Percentiles rank a stretch among this genome's conserved stretches.
phyloP scores from a whole-genome alignment of 2,329 filamentous ascomycete genomes.

The Alternaria sp. region DNA sequence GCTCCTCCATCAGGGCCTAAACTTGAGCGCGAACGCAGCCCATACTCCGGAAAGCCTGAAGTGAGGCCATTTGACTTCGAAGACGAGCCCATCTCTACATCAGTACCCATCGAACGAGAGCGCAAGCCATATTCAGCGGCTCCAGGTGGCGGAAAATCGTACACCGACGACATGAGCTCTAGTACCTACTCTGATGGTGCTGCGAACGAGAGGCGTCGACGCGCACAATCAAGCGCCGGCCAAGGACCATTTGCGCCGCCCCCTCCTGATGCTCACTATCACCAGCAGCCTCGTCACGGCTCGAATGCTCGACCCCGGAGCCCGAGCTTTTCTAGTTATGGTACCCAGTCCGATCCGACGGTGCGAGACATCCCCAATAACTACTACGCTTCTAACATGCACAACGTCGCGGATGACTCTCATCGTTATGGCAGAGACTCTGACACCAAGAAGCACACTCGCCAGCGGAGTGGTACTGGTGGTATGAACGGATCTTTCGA shows the following conservation, averaged over 20 bases:
- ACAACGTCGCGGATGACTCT: constrained; percentile 44
- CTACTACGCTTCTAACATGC: constrained; percentile 45
- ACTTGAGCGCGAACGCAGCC: constrained; percentile 47
- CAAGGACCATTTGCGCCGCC: constrained; percentile 41
- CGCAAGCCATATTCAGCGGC: constrained; percentile 69
- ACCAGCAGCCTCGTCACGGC: constrained; percentile 30
- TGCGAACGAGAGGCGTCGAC: constrained; percentile 33
- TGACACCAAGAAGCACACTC: constrained; percentile 38
- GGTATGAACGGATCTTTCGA: constrained; percentile 40
- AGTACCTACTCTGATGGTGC: constrained; percentile 37
- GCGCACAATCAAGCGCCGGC: constrained; percentile 45
- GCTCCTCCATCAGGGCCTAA: constrained; percentile 22
- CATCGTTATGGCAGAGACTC: constrained; percentile 42
- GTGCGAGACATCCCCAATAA: constrained; percentile 41
- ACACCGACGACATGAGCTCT: constrained; percentile 51
- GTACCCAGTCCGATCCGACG: constrained; percentile 45
- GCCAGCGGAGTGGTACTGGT: constrained; percentile 34
- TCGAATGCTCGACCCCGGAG: constrained; percentile 40
- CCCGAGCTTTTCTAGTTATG: constrained; percentile 46
- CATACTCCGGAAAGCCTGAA: constrained; percentile 42
- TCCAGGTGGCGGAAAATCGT: constrained; percentile 66
- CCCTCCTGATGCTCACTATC: constrained; percentile 21
- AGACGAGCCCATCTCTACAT: constrained; percentile 46
- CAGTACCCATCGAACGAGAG: constrained; percentile 69
- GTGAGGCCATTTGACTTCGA: constrained; percentile 42